Base-by-base conservation (phyloP, 768 basidiomycete species). In the Podaxis mareebaensis region DNA sequence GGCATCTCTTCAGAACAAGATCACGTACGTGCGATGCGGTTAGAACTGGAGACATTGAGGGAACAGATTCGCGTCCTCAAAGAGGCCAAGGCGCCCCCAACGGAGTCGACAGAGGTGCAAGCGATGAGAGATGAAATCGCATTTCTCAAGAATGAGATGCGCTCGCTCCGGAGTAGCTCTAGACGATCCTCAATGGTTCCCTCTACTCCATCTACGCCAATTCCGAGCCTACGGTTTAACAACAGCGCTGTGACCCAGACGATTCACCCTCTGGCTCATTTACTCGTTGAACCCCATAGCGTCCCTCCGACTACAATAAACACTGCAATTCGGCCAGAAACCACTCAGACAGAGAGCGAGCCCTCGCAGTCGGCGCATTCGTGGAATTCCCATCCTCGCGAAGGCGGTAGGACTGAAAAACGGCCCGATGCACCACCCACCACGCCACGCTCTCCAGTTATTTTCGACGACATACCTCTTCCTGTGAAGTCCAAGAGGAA, bases 401-500 rank as follows among this genome's bases (percentile, higher is more conserved):
- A 10, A 5, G 42, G n/a, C n/a, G 44, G 36, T 22, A 52, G 7
- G 7, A 20, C 44, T 36, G 30, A 46, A 15, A 48, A 22, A 39
- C 40, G 36, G 33, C 30, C 7, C 8, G 13, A 33, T 28, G n/a
- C 30, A 24, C 22, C 28, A n/a, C 13, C 53, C 26, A 17, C 24
- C 24, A 58, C 40, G 3, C 40, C 61, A 33, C 61, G 30, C 15
- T 38, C 58, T n/a, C 54, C 61, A 24, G 30, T 15, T 15, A 36
- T 62, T 5, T 62, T 55, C 22, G 61, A 62, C 17, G 61, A 62
- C 53, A 54, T 62, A 36, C 53, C 61, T 55, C 53, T 62, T 33
- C 61, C 61, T 3, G 61, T 62, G 12, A 62, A 62, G 24, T 62
- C 61, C 15, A 62, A 62, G 33, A n/a, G 61, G 30, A 62, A 62